Evolutionary conservation across 1,284 basidiomycete genomes (phyloP), one percentile per base, ranked within the genome.

Genomic region (Schizopora paradoxa): DNA sequence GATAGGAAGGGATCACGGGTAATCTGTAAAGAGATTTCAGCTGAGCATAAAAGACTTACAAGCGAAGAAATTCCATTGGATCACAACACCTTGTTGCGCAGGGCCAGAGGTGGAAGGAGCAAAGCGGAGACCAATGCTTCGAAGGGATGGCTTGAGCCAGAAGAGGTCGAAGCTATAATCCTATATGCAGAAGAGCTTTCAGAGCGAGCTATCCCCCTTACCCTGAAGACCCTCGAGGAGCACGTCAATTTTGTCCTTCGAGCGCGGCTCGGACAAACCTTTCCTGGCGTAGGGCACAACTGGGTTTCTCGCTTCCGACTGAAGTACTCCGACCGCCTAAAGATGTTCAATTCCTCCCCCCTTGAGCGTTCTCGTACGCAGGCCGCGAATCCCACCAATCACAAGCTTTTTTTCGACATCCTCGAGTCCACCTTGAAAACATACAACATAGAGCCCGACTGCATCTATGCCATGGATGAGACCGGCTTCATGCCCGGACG

Each of bases 291-390:
- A 13, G 67, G 68, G 1, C 52, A 58, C 35, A 54, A 66, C 23
- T 73, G 68, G 67, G 61, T 61, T 3, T 34, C 55, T 8, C 56
- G 59, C 5, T 70, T 72, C 49, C 27, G 66, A 0, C 48, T 56
- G 31, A 56, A 61, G 42, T 62, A 73, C 52, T 45, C 47, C 6
- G 47, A 66, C 11, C 32, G 38, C 5, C 48, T 72, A 3, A 45
- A 54, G 8, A 49, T 49, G 3, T 60, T 52, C 43, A 65, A 62
- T 57, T 53, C 58, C 5, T 44, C 41, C 10, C 28, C 59, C 1
- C 58, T 71, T 1, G 64, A 71, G 26, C 41, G 53, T 22, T 54
- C 54, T 27, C 52, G 60, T 13, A 66, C 56, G 1, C 54, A 54
- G 7, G 66, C 65, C 8, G 63, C 66, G 4, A 72, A 72, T 54